Evolutionary conservation across 768 basidiomycete genomes (phyloP).

Genomic region (Podaxis mareebaensis): DNA sequence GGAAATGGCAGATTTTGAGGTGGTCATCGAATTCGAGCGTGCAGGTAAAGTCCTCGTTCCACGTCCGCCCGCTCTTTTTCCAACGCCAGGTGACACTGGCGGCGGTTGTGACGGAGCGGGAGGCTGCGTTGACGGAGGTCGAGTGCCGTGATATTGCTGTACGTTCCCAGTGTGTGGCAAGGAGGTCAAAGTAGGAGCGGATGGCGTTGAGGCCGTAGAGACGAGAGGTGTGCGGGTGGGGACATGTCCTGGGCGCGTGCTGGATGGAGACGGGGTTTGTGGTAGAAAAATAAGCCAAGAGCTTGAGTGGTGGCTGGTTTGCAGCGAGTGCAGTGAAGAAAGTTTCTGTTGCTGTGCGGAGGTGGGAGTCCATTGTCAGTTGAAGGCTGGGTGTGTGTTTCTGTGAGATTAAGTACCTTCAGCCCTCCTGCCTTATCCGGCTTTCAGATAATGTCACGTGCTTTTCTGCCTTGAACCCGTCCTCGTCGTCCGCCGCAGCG

Average conservation of each 20-base stretch:
- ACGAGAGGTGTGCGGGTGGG: slow-evolving; percentile 33
- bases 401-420: background rate
- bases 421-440: slow-evolving; percentile 5
- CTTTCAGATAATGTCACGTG: background rate
- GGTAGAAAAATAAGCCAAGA: slow-evolving; percentile 42
- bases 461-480: background rate
- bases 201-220: slow-evolving; percentile 45
- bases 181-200: slow-evolving; percentile 50
- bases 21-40: slow-evolving; percentile 45
- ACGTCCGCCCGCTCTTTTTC: slow-evolving; percentile 42
- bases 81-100: slow-evolving; percentile 48
- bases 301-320: slow-evolving; percentile 31
- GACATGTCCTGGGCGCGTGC: slow-evolving; percentile 37
- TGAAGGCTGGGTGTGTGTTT: background rate
- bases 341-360: slow-evolving; percentile 32
- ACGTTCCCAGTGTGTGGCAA: slow-evolving; percentile 46
- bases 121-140: slow-evolving; percentile 25
- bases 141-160: slow-evolving; percentile 26
- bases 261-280: slow-evolving; percentile 38
- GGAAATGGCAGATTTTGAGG: slow-evolving; percentile 41
- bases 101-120: slow-evolving; percentile 31
- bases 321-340: slow-evolving; percentile 40
- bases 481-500: background rate
- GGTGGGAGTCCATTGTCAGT: slow-evolving; percentile 23
- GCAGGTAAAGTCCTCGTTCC: slow-evolving; percentile 47